Conservation (phyloP, 208 protist species). For the Leishmania gerbilli region DNA sequence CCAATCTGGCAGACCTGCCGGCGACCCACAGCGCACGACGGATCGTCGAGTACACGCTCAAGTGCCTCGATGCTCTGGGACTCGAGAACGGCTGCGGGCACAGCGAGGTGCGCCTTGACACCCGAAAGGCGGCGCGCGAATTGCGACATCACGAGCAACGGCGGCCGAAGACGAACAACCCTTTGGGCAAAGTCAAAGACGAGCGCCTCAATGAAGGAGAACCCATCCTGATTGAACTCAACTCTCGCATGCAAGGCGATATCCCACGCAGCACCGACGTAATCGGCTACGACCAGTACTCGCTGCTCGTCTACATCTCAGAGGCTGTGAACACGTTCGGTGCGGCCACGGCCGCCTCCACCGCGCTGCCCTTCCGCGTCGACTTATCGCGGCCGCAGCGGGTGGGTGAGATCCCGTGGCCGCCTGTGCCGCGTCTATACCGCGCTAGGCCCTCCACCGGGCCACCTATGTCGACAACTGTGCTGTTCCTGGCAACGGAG, state of each 20-base stretch:
- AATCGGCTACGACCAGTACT: constrained; percentile 84
- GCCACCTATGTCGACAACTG: constrained; percentile 28
- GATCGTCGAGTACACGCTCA: constrained; percentile 74
- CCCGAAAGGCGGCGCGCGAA: constrained; percentile 31
- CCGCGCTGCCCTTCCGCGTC: constrained; percentile 18
- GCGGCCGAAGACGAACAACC: background rate
- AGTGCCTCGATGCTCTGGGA: constrained; percentile 72
- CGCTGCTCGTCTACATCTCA: constrained; percentile 71
- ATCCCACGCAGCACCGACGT: constrained; percentile 65
- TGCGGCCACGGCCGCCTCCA: constrained; percentile 28
- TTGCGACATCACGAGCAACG: background rate
- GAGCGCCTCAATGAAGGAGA: constrained; percentile 17
- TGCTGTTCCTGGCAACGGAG: constrained; percentile 64
- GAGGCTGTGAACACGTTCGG: constrained; percentile 49
- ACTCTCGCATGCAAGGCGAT: constrained; percentile 83
- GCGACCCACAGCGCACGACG: constrained; percentile 45
- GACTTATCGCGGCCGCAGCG: background rate
- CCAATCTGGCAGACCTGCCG: constrained; percentile 45
- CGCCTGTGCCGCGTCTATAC: constrained; percentile 74
- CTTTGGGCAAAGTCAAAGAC: background rate
- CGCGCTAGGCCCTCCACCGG: background rate
- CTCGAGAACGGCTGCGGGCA: constrained; percentile 80
- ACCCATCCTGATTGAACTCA: constrained; percentile 90
- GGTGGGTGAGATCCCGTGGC: constrained; percentile 58
- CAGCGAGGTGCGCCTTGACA: constrained; percentile 85